These are phyloP conservation scores for Colletotrichum navitas DNA, from an alignment of 2,329 filamentous ascomycete species.

Conservation along the genomic window DNA sequence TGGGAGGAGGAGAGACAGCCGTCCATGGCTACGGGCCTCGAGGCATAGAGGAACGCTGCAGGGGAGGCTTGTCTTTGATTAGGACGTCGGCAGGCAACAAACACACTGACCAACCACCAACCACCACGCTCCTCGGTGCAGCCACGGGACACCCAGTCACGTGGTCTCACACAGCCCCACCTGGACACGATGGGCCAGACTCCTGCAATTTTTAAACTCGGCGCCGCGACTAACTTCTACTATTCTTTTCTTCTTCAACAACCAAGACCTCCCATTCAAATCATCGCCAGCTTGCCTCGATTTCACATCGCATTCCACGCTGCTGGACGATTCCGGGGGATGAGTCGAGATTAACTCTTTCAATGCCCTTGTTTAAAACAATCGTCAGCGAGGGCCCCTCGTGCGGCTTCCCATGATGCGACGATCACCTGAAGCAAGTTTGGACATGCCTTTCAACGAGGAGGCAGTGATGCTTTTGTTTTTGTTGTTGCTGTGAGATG, in stretches of 20 bases:
- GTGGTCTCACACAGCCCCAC: constrained; percentile 17
- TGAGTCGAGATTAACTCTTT: constrained; percentile 68
- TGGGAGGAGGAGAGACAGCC: constrained; percentile 11
- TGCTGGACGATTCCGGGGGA: constrained; percentile 65
- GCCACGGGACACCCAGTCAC: background rate
- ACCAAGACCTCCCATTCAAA: constrained; percentile 61
- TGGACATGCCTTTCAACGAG: constrained; percentile 59
- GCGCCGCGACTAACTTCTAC: constrained; percentile 9
- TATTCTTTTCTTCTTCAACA: constrained; percentile 49
- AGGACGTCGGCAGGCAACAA: constrained; percentile 27
- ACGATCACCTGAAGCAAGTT: constrained; percentile 76
- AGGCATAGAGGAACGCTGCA: constrained; percentile 10
- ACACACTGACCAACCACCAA: background rate
- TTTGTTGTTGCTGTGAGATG: background rate
- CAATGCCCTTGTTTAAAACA: constrained; percentile 74
- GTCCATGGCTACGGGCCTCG: background rate
- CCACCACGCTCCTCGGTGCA: background rate
- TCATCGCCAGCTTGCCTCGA: constrained; percentile 53
- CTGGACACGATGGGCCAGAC: constrained; percentile 7
- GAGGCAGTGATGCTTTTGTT: constrained; percentile 1
- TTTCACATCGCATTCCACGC: constrained; percentile 49
- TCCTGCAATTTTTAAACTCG: constrained; percentile 43
- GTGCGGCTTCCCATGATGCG: constrained; percentile 74
- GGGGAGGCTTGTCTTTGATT: constrained; percentile 32
- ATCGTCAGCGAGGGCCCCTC: constrained; percentile 76